Percentiles rank a stretch among this genome's conserved stretches.
Evolutionary conservation across 164 flowering plant species (phyloP).

Genomic region (Liquidambar formosana): DNA sequence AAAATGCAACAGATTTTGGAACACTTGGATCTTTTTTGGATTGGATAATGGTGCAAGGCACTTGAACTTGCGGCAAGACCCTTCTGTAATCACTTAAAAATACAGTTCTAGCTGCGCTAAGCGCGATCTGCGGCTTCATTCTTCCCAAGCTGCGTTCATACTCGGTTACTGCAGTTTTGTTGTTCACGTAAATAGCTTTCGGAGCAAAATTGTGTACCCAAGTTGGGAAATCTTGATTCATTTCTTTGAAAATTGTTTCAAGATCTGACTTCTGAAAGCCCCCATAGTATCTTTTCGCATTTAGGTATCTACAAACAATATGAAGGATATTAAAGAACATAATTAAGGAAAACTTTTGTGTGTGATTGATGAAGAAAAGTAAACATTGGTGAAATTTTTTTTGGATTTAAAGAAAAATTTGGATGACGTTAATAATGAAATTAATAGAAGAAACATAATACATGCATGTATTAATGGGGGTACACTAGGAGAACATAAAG

Average conservation of each 20-base stretch:
- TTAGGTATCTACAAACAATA: slow-evolving; percentile 34
- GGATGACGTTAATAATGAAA: no score
- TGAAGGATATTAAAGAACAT: neutral
- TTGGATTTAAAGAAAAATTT: no score
- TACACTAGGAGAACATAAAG: neutral
- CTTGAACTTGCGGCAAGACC: slow-evolving; percentile 20
- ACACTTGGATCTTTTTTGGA: slow-evolving; percentile 28
- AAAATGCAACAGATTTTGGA: slow-evolving; percentile 36
- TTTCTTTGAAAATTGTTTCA: slow-evolving; percentile 16
- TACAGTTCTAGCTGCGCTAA: slow-evolving; percentile 25
- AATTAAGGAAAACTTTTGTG: no score
- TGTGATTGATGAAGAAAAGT: no score
- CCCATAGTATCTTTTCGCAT: slow-evolving; percentile 30
- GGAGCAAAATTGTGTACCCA: slow-evolving; percentile 37
- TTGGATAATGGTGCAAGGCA: slow-evolving; percentile 45
- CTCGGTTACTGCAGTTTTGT: slow-evolving; percentile 20
- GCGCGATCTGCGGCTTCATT: slow-evolving; percentile 36
- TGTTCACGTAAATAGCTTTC: slow-evolving; percentile 20
- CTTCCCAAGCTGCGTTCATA: slow-evolving; percentile 25
- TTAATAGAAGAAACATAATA: no score
- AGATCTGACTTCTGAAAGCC: slow-evolving; percentile 31
- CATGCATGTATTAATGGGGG: no score
- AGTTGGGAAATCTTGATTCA: slow-evolving; percentile 22
- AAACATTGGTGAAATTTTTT: no score
- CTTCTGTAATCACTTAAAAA: slow-evolving; percentile 32